Evolutionary conservation across 345 rosid genomes (phyloP).

Genomic region (Citrus mangshanensis): DNA sequence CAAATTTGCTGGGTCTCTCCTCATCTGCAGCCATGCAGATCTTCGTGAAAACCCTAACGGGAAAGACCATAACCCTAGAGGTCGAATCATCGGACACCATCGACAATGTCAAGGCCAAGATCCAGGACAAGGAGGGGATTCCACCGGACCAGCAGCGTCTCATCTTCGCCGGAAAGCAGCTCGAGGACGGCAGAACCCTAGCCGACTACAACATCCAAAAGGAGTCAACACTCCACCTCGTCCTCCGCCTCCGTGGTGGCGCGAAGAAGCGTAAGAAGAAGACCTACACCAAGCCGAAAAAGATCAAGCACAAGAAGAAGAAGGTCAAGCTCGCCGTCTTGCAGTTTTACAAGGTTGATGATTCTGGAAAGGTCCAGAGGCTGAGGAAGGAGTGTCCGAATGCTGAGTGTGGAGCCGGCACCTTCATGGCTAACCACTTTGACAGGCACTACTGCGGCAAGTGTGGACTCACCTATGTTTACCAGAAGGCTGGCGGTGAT

Average conservation of each 20-base stretch:
- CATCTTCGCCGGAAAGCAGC: conserved; percentile 64
- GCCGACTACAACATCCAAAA: conserved; percentile 79
- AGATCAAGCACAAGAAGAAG: conserved; percentile 66
- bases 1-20: not conserved
- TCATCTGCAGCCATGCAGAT: conserved; percentile 47
- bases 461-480: conserved; percentile 61
- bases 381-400: conserved; percentile 68
- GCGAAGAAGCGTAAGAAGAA: conserved; percentile 80
- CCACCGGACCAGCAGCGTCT: conserved; percentile 65
- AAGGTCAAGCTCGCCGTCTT: conserved; percentile 64
- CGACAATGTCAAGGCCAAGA: conserved; percentile 68
- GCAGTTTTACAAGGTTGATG: conserved; percentile 65
- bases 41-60: conserved; percentile 74
- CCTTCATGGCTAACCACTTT: conserved; percentile 69
- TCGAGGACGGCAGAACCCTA: conserved; percentile 63
- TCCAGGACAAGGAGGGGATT: conserved; percentile 72
- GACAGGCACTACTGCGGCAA: conserved; percentile 70
- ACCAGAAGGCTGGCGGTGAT: conserved; percentile 56
- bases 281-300: conserved; percentile 73
- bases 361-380: conserved; percentile 58
- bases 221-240: conserved; percentile 67
- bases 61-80: conserved; percentile 67
- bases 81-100: conserved; percentile 62
- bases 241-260: conserved; percentile 66
- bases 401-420: conserved; percentile 58